Conservation (phyloP, 805 yeast species). For the Wickerhamomyces bisporus region DNA sequence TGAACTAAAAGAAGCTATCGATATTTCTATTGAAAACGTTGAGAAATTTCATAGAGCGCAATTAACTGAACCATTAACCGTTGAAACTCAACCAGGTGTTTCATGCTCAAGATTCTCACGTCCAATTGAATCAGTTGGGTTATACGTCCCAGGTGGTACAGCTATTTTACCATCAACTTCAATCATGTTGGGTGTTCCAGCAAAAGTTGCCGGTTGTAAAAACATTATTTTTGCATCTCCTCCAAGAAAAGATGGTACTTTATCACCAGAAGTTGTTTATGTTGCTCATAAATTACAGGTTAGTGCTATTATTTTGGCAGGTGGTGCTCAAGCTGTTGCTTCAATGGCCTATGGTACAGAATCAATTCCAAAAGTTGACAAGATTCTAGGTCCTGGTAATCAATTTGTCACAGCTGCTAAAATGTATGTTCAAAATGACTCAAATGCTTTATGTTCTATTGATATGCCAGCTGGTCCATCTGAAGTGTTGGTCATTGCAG, state of each 20-base stretch:
- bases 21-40: constrained; percentile 83
- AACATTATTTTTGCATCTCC: constrained; percentile 94
- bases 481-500: constrained; percentile 95
- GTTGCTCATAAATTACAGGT: constrained; percentile 97
- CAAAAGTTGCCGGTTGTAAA: constrained; percentile 94
- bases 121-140: constrained; percentile 91
- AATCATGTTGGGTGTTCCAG: constrained; percentile 97
- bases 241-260: constrained; percentile 86
- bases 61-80: constrained; percentile 61
- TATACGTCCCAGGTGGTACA: constrained; percentile 98
- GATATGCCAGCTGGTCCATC: constrained; percentile 99
- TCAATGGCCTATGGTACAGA: constrained; percentile 99
- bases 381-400: constrained; percentile 97
- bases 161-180: constrained; percentile 98
- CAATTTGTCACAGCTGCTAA: constrained; percentile 99
- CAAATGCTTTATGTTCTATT: constrained; percentile 89
- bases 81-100: constrained; percentile 94
- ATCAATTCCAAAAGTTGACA: constrained; percentile 87
- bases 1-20: constrained; percentile 77
- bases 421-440: constrained; percentile 94
- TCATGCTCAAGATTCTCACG: constrained; percentile 90
- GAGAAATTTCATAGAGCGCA: constrained; percentile 93
- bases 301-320: constrained; percentile 83
- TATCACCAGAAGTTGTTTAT: constrained; percentile 95
- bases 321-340: constrained; percentile 99